Base-by-base conservation (phyloP, 371 early-diverging fungal genomes). In the Modicella reniformis region DNA sequence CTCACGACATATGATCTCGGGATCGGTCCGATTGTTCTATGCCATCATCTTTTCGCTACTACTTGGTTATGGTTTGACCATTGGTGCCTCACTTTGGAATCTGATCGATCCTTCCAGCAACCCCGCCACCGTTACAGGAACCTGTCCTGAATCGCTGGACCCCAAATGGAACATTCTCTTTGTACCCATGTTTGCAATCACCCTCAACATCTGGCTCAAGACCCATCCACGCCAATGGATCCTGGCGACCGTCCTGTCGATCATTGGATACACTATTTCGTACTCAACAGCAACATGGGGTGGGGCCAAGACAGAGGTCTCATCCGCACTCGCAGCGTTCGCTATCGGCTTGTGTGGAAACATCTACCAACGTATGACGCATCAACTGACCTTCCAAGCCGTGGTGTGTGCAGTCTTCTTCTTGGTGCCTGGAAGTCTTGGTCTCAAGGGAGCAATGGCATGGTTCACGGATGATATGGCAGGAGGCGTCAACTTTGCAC, bases 1-100 rank as follows among this genome's bases (percentile, higher is more conserved):
- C 2, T 92, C 94, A 8, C 87, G 92, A 15, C 94, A 94, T 67
- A 83, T 94, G 72, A 86, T 92, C 44, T 92, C 93, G 23, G 95
- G 95, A 23, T 88, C 91, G 1, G 88, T 93, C 12, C 89, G 94
- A 7, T 84, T 94, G 62, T 92, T 93, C 34, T 90, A 92, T 70
- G 88, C 94, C 3, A 82, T 96, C 15, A 82, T 95, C 13, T 88
- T 90, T 26, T 90, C 93, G 0, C 82, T 94, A 62, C 80, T 92
- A 53, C 86, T 92, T 17, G 90, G 89, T 2, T 93, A 91, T 57
- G 95, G 93, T 34, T 81, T 94, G 61, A 85, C 88, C 0, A 87
- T 93, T 47, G 95, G 95, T 0, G 84, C 87, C 21, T 67, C 73
- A 72, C 23, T 86, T 66, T 71, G 75, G 68, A 71, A 79, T 34